Evolutionary conservation across 2,329 filamentous ascomycete species (phyloP).

Genomic region (Colletotrichum godetiae): DNA sequence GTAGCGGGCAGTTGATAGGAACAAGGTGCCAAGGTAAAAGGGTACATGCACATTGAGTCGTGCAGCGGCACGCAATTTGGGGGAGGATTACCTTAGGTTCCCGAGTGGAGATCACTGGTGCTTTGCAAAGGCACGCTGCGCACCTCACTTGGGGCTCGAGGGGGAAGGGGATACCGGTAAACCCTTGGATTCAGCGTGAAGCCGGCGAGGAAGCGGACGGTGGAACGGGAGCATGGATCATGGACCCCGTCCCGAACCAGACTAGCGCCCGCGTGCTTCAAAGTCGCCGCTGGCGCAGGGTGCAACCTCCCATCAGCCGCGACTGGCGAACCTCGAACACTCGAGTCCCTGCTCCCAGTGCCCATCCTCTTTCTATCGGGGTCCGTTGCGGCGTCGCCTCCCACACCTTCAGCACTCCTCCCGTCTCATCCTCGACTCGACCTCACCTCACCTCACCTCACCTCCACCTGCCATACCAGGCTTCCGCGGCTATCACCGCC

Average conservation of each 20-base stretch:
- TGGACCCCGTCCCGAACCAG: conserved; percentile 16
- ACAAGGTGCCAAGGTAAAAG: not conserved
- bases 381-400: not conserved
- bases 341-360: not conserved
- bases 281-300: conserved; percentile 10
- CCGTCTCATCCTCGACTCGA: not conserved
- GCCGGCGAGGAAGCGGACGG: not conserved
- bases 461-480: not conserved
- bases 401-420: not conserved
- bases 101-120: conserved; percentile 1
- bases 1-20: conserved; percentile 23
- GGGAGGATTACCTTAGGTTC: conserved; percentile 3
- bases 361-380: not conserved
- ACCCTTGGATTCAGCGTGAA: not conserved
- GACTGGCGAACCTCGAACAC: conserved; percentile 12
- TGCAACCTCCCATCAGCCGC: conserved; percentile 26
- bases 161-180: not conserved
- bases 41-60: not conserved
- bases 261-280: conserved; percentile 13
- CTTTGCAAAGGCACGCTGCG: not conserved
- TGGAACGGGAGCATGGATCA: conserved; percentile 26
- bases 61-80: conserved; percentile 16
- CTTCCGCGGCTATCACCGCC: not conserved
- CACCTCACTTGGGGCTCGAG: not conserved
- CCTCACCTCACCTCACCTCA: not conserved